Evolutionary conservation across 257 asterid species (phyloP).

Genomic region (Nicotiana attenuata): DNA sequence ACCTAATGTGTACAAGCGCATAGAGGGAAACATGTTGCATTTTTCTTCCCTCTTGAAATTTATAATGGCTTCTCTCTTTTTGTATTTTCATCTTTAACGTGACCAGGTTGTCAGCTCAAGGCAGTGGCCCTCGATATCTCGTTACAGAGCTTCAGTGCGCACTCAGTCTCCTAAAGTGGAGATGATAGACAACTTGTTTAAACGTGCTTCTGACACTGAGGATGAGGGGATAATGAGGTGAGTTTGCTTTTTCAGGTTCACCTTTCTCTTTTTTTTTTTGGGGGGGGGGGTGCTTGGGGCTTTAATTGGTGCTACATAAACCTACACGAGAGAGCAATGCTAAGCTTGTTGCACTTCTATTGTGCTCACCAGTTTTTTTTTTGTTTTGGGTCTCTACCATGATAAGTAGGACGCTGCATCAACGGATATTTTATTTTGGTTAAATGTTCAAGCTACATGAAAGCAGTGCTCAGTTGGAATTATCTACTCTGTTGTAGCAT

Average conservation of each 20-base stretch:
- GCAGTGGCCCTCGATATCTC: slow-evolving; percentile 87
- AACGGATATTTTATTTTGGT: neutral
- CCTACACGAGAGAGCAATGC: neutral
- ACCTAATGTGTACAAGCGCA: neutral
- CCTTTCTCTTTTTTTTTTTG: neutral
- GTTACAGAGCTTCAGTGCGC: slow-evolving; percentile 83
- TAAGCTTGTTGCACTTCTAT: neutral
- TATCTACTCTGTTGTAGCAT: neutral
- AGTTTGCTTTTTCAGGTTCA: neutral
- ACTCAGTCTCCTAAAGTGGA: slow-evolving; percentile 87
- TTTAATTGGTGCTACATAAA: too few relatives aligned
- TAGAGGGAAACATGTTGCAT: neutral
- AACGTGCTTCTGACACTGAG: slow-evolving; percentile 60
- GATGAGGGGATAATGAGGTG: slow-evolving; percentile 90
- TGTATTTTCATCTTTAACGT: neutral
- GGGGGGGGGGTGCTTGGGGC: neutral
- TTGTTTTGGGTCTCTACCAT: neutral
- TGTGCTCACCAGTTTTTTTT: neutral
- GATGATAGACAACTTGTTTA: slow-evolving; percentile 76
- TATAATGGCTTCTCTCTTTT: neutral
- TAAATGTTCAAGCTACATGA: neutral
- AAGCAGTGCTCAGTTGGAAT: neutral
- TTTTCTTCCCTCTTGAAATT: neutral
- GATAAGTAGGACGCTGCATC: neutral
- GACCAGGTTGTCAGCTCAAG: slow-evolving; percentile 89